Conservation (phyloP, 371 early-diverging fungal species). For the Cokeromyces recurvatus region DNA sequence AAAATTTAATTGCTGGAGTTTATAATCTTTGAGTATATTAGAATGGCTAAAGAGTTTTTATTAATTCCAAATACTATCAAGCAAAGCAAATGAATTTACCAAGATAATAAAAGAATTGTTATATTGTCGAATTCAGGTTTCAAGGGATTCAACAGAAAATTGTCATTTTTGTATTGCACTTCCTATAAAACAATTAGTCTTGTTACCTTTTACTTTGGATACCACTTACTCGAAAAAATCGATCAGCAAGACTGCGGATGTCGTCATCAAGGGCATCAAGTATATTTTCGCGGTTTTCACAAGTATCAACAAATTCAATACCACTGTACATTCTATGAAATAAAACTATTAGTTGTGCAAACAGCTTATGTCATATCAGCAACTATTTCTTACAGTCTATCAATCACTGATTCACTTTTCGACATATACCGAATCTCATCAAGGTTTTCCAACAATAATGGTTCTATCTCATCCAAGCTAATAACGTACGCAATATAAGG, state of each 20-base stretch:
- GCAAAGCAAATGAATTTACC: slow-evolving; percentile 5
- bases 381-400: slow-evolving; percentile 1
- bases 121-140: slow-evolving; percentile 4
- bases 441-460: background rate
- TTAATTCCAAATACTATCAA: background rate
- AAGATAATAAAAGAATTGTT: background rate
- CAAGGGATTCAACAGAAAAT: slow-evolving; percentile 2
- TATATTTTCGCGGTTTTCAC: background rate
- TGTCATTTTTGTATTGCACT: background rate
- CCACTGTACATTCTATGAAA: background rate
- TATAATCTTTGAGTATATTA: slow-evolving; percentile 3
- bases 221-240: background rate
- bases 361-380: background rate
- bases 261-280: background rate
- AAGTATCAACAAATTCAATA: background rate
- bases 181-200: background rate
- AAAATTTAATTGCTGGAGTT: slow-evolving; percentile 1
- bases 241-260: slow-evolving; percentile 1
- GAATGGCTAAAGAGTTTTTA: background rate
- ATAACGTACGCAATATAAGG: background rate
- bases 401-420: background rate
- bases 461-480: slow-evolving; percentile 2
- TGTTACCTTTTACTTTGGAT: background rate
- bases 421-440: background rate
- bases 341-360: slow-evolving; percentile 1